Evolutionary conservation across 2,329 filamentous ascomycete genomes (phyloP).

Genomic region (Talaromyces sp.): DNA sequence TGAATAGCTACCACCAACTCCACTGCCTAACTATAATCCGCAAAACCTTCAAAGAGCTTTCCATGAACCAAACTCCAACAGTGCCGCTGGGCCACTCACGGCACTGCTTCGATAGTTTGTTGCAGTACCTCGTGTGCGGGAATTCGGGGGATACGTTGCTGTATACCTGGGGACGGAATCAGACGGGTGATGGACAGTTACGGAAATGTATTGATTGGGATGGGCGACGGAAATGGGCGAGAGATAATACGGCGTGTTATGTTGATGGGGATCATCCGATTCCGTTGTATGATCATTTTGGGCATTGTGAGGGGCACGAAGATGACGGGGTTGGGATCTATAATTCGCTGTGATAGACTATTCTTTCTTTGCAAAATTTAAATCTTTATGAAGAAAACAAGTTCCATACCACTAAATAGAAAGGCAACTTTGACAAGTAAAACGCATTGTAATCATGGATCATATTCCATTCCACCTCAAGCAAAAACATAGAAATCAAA

Average conservation of each 20-base stretch:
- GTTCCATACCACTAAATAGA: not conserved
- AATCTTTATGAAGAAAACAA: no score
- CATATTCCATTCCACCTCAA: not conserved
- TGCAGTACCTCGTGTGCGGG: constrained; percentile 18
- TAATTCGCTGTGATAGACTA: no score
- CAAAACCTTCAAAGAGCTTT: constrained; percentile 20
- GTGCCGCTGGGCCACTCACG: constrained; percentile 14
- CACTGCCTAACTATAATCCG: constrained; percentile 23
- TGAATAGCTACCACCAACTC: constrained; percentile 20
- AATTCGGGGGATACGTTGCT: constrained; percentile 20
- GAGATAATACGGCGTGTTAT: constrained; percentile 28
- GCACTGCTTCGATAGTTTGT: constrained; percentile 22
- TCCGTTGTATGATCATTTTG: constrained; percentile 21
- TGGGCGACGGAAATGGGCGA: constrained; percentile 20
- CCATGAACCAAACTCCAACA: not conserved
- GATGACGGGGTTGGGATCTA: not conserved
- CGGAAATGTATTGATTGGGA: constrained; percentile 21
- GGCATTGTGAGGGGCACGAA: constrained; percentile 22
- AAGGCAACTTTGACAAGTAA: not conserved
- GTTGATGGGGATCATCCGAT: constrained; percentile 20
- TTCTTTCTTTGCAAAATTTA: no score
- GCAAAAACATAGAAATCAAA: not conserved
- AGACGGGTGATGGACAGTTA: constrained; percentile 21
- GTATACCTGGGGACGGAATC: constrained; percentile 17
- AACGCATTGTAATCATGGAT: not conserved